These are phyloP conservation scores for Phytophthora cactorum DNA, from an alignment of 352 stramenopile genomes.

Conservation along the genomic window DNA sequence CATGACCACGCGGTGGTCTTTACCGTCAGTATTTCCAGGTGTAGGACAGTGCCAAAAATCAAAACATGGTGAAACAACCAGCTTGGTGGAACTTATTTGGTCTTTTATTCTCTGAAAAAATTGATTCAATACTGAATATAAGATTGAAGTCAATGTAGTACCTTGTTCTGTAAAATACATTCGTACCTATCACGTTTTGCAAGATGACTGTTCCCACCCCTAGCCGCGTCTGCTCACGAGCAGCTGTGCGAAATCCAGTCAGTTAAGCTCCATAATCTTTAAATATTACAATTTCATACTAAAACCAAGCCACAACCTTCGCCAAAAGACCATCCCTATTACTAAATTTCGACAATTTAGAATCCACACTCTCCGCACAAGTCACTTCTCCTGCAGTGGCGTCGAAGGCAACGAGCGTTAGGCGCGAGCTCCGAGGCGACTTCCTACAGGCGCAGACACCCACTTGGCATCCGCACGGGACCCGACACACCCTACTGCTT, in stretches of 20 bases:
- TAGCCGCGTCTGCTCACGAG: constrained; percentile 5
- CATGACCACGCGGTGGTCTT: constrained; percentile 10
- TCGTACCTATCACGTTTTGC: neutral
- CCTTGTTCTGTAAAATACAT: constrained; percentile 1
- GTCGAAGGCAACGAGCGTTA: constrained; percentile 18
- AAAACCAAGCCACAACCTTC: constrained; percentile 1
- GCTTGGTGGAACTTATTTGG: neutral
- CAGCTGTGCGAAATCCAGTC: constrained; percentile 39
- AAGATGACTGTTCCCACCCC: constrained; percentile 14
- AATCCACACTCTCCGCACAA: neutral
- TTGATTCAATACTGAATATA: neutral
- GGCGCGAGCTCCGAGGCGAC: constrained; percentile 4
- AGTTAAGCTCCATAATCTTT: constrained; percentile 27
- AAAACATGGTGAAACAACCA: constrained; percentile 1
- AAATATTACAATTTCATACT: constrained; percentile 10
- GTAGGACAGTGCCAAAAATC: constrained; percentile 6
- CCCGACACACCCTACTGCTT: neutral
- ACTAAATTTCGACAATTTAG: constrained; percentile 12
- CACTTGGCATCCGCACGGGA: neutral
- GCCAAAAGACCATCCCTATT: neutral
- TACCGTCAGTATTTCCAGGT: constrained; percentile 8
- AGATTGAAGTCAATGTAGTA: neutral
- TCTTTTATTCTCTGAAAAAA: neutral
- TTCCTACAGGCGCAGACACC: constrained; percentile 15
- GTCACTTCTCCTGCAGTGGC: constrained; percentile 43